These are phyloP conservation scores for Phytophthora sansomeana DNA, from an alignment of 352 stramenopile genomes.

Conservation along the genomic window DNA sequence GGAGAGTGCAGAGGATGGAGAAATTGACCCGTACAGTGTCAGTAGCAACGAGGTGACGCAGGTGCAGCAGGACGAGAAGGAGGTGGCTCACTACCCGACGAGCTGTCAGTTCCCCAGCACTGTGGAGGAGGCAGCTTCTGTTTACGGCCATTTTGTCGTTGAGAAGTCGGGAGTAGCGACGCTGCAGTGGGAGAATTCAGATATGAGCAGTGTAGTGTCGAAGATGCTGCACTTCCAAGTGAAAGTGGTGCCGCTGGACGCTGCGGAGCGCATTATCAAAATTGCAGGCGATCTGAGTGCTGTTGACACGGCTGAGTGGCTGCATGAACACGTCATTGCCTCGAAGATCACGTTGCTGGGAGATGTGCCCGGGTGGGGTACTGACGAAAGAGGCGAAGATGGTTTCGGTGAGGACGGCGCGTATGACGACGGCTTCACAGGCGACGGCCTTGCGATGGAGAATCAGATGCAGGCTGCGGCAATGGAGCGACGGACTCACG, in stretches of 20 bases:
- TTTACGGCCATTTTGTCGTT: conserved; percentile 45
- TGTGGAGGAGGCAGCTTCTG: conserved; percentile 4
- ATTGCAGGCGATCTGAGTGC: conserved; percentile 15
- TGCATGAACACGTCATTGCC: conserved; percentile 22
- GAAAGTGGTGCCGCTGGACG: conserved; percentile 21
- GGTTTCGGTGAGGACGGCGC: conserved; percentile 9
- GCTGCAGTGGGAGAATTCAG: conserved; percentile 55
- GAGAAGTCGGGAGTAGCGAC: conserved; percentile 31
- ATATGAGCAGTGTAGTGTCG: conserved; percentile 53
- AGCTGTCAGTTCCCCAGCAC: conserved; percentile 29
- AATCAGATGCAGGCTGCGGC: conserved; percentile 19
- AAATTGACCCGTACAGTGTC: conserved; percentile 38
- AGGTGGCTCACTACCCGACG: conserved; percentile 43
- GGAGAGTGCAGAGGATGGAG: not conserved
- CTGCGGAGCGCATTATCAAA: conserved; percentile 16
- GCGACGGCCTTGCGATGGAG: conserved; percentile 12
- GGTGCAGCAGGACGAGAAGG: conserved; percentile 7
- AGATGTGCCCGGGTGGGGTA: conserved; percentile 30
- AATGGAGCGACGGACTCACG: conserved; percentile 32
- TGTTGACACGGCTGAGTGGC: conserved; percentile 25
- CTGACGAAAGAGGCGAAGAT: conserved; percentile 19
- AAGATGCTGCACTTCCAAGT: conserved; percentile 51
- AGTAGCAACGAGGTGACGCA: conserved; percentile 1
- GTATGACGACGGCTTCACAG: conserved; percentile 9
- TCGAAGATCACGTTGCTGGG: conserved; percentile 31